These are phyloP conservation scores for Tilletia walkeri DNA, from an alignment of 1,284 basidiomycete species.

Conservation along the genomic window DNA sequence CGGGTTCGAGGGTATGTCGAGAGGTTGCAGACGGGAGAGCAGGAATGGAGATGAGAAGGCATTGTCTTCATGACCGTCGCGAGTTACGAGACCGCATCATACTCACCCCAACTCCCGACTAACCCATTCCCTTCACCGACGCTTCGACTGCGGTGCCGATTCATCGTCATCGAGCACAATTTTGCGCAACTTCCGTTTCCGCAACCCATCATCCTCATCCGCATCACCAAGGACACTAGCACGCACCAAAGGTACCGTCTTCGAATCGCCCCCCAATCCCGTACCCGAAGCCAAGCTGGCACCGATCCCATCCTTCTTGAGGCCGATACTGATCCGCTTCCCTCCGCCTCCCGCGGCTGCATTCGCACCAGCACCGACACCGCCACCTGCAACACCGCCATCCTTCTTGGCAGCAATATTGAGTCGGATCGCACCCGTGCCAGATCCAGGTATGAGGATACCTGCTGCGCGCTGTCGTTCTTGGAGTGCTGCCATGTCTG, in stretches of 20 bases:
- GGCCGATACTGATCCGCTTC: conserved; percentile 5
- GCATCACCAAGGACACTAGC: conserved; percentile 33
- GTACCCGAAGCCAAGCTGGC: conserved; percentile 15
- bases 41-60: too few species aligned
- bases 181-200: conserved; percentile 28
- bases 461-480: conserved; percentile 44
- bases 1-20: too few species aligned
- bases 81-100: neutral
- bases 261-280: neutral
- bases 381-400: neutral
- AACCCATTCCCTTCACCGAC: neutral
- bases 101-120: neutral
- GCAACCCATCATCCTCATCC: conserved; percentile 36
- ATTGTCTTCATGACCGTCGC: too few species aligned
- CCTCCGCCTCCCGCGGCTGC: neutral
- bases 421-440: conserved; percentile 41
- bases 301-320: conserved; percentile 12
- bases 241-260: neutral
- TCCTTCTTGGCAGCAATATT: conserved; percentile 28
- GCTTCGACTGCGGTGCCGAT: conserved; percentile 21
- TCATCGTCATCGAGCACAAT: conserved; percentile 36
- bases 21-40: too few species aligned
- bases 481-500: conserved; percentile 43
- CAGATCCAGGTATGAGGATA: conserved; percentile 37
- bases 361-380: conserved; percentile 8